Conservation (phyloP, 306 rosid genomes). For the Castanea sativa region DNA sequence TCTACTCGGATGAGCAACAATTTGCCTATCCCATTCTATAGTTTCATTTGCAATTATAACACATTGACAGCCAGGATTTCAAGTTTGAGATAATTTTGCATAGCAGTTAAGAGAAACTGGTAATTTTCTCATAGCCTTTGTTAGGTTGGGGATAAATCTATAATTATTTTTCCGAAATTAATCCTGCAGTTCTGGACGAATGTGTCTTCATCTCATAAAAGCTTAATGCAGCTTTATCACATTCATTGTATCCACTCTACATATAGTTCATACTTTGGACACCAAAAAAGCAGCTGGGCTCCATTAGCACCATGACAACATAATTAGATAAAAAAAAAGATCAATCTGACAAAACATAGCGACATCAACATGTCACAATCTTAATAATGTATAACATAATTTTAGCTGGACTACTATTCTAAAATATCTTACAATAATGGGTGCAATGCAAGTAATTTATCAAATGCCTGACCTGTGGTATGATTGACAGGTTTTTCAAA, state of each 20-base stretch:
- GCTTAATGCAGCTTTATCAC: not conserved
- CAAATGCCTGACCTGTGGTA: not conserved
- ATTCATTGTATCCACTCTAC: not conserved
- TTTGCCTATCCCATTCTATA: too few species aligned
- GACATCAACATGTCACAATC: not conserved
- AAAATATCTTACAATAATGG: not conserved
- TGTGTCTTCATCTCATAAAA: too few species aligned
- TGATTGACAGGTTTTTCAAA: conserved; percentile 8
- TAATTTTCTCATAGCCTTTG: not conserved
- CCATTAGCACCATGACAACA: not conserved
- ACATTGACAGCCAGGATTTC: too few species aligned
- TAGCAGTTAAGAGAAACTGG: not conserved
- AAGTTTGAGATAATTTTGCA: not conserved
- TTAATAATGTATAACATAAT: not conserved
- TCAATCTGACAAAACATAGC: not conserved
- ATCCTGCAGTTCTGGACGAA: not conserved
- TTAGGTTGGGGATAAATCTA: not conserved
- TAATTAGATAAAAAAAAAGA: not conserved
- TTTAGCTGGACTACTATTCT: not conserved
- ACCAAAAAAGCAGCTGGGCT: not conserved
- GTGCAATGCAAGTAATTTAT: not conserved
- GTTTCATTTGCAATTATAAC: too few species aligned
- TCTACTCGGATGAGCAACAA: too few species aligned
- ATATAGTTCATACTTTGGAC: not conserved
- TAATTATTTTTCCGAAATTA: not conserved